Percentiles rank a stretch among this genome's conserved stretches.
Conservation (phyloP, 306 rosid species). For the Citrullus mucosospermus region DNA sequence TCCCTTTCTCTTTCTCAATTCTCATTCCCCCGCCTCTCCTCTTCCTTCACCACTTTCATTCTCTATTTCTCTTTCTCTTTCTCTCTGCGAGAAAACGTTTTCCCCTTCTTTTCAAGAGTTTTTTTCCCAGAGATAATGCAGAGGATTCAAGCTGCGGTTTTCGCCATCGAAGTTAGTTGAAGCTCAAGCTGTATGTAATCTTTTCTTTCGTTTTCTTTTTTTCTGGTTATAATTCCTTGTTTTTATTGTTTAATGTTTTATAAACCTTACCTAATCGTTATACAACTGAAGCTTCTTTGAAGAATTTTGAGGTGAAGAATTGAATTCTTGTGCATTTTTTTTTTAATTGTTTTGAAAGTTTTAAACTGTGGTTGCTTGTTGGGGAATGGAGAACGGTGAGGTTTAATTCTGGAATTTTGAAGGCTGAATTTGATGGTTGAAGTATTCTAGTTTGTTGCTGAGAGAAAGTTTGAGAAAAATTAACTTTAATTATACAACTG, state of each 20-base stretch:
- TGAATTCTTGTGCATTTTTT: background rate
- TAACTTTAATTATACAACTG: background rate
- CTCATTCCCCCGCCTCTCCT: slow-evolving; percentile 11
- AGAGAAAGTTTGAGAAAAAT: background rate
- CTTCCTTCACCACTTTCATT: slow-evolving; percentile 17
- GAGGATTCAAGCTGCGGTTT: slow-evolving; percentile 14
- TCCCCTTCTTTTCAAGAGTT: slow-evolving; percentile 15
- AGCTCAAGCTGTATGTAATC: background rate
- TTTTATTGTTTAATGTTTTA: slow-evolving; percentile 2
- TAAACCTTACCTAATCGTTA: background rate
- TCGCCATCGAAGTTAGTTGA: slow-evolving; percentile 3
- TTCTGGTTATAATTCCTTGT: slow-evolving; percentile 4
- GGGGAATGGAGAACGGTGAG: slow-evolving; percentile 8
- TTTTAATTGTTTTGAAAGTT: background rate
- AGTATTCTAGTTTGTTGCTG: background rate
- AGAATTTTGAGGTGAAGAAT: background rate
- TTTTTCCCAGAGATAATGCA: slow-evolving; percentile 26
- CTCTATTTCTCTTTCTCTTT: slow-evolving; percentile 1
- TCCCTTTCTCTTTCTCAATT: slow-evolving; percentile 8
- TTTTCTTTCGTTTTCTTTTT: background rate
- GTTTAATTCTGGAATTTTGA: background rate
- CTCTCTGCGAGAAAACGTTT: slow-evolving; percentile 10
- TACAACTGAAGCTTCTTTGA: background rate
- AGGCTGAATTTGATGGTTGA: background rate
- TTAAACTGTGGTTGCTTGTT: slow-evolving; percentile 11